Base-by-base conservation (phyloP, 2,329 filamentous ascomycete genomes). In the Neofusicoccum parvum region DNA sequence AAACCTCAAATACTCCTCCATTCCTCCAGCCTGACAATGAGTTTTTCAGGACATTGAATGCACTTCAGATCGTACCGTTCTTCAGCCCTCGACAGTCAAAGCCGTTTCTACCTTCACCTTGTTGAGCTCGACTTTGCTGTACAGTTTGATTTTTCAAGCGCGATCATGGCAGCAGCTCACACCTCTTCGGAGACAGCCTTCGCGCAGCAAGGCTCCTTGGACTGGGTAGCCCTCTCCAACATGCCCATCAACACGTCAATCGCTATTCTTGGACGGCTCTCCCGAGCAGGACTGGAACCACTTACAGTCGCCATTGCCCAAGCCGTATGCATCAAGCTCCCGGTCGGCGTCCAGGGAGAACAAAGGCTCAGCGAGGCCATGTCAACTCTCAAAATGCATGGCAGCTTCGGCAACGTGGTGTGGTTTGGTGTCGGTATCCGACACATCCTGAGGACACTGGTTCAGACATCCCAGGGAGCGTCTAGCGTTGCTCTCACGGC, bases 261-360 rank as follows among this genome's bases (percentile, higher is more conserved):
- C 34, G 67, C 67, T 1, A 41, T 68, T 32, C 37, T 69, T n/a
- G 63, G 49, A 14, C 43, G 67, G 1, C 53, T 68, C 14, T 49
- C 68, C 5, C 49, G 54, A 41, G 68, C 67, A 3, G 67, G 67
- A 7, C 43, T 68, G 15, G 68, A 69, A 20, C 37, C 58, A 10
- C 43, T 69, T 14, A 68, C 68, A 9, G 49, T 68, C 37, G 68
- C 65, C n/a, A 56, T 67, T n/a, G 65, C 67, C 7, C 68, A 67
- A 53, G 65, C 65, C 5, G 43, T 69, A 20, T 66, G 59, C 45
- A 39, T 34, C 3, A 59, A 48, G 15, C 15, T 68, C 17, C 63
- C 67, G 5, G 53, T 69, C 17, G 67, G 67, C 4, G 10, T 46
- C 10, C 56, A 67, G 27, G 68, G 67, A 14, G 67, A 68, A 36